A percentile compares a stretch with the other conserved stretches of the same genome.
These are phyloP conservation scores for Clavispora phyllophila DNA, from an alignment of 805 yeast species.

Conservation along the genomic window DNA sequence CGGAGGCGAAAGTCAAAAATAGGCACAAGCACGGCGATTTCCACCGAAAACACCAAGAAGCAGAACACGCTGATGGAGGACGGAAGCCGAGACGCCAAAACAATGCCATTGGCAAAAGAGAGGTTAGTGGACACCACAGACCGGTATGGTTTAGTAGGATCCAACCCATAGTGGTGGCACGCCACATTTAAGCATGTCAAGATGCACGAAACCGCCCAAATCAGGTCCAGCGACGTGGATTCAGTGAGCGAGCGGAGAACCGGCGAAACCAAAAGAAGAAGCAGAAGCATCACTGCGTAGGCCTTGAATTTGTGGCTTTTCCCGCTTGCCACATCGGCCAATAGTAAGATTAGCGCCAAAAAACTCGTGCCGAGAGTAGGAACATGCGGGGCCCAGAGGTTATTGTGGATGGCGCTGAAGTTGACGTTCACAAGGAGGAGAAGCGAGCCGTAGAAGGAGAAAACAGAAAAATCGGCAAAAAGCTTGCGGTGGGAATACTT, in stretches of 20 bases:
- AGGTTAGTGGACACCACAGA: constrained; percentile 76
- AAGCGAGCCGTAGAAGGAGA: constrained; percentile 61
- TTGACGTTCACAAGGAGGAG: constrained; percentile 59
- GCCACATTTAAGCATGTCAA: constrained; percentile 63
- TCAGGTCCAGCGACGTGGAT: constrained; percentile 88
- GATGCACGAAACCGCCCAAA: constrained; percentile 89
- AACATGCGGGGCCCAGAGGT: constrained; percentile 44
- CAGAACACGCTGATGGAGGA: constrained; percentile 77
- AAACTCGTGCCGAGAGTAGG: constrained; percentile 32
- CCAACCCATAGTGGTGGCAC: constrained; percentile 63
- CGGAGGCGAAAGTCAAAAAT: constrained; percentile 60
- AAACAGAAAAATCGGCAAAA: constrained; percentile 65
- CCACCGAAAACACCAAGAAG: constrained; percentile 70
- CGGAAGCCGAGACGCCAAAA: constrained; percentile 79
- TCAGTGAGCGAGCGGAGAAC: constrained; percentile 82
- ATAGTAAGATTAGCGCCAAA: constrained; percentile 28
- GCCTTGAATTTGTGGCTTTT: constrained; percentile 44
- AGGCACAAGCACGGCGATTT: constrained; percentile 70
- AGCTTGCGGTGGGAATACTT: constrained; percentile 59
- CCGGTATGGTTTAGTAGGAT: constrained; percentile 30
- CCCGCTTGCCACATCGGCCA: constrained; percentile 8
- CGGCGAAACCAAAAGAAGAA: constrained; percentile 78
- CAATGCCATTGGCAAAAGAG: constrained; percentile 79
- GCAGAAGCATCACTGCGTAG: constrained; percentile 60
- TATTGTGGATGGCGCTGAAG: constrained; percentile 57